Evolutionary conservation across 768 basidiomycete genomes (phyloP), one percentile per base, ranked within the genome.

Genomic region (Lentinula edodes): DNA sequence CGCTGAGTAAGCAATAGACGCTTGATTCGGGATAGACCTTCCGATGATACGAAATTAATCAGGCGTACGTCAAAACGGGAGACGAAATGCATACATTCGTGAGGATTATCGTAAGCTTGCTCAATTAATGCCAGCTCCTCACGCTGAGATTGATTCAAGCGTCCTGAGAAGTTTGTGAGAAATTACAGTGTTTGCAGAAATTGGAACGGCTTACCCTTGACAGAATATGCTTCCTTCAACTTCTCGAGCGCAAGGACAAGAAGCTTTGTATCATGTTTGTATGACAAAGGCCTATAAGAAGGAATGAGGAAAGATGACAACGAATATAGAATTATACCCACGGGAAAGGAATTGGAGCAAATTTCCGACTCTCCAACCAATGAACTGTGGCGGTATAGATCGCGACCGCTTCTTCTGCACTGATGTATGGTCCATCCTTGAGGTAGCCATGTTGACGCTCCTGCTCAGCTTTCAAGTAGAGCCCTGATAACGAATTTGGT

Each of bases 271-370:
- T 99, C 97, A 69, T 99, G 97, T 77, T 98, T 98, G 77, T 99
- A 99, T 28, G 95, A 97, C 35, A 99, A 78, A 2, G 97, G 97
- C 1, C 90, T 91, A 64, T 6, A 59, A 42, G 58, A 32, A 48
- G 38, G 67, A 54, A 58, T 5, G 48, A 46, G 61, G 6, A 23
- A n/a, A 6, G 60, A 50, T 18, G 9, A 51, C 2, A 18, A 12
- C 2, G 42, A 42, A 9, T 35, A 54, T 32, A 53, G 35, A 56
- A 6, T 2, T 48, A 20, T 7, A 74, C 87, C 68, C 70, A 91
- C 81, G 97, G 97, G 88, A 99, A 99, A 42, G 97, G 97, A 67
- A 99, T 99, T 2, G 97, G 96, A 6, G 95, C 91, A 75, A 98
- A 98, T 73, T 98, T 98, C 68, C 96, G 85, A 68, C 90, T 93